phyloP scores from a whole-genome alignment of 257 asterid species.

The Nicotiana noctiflora region DNA sequence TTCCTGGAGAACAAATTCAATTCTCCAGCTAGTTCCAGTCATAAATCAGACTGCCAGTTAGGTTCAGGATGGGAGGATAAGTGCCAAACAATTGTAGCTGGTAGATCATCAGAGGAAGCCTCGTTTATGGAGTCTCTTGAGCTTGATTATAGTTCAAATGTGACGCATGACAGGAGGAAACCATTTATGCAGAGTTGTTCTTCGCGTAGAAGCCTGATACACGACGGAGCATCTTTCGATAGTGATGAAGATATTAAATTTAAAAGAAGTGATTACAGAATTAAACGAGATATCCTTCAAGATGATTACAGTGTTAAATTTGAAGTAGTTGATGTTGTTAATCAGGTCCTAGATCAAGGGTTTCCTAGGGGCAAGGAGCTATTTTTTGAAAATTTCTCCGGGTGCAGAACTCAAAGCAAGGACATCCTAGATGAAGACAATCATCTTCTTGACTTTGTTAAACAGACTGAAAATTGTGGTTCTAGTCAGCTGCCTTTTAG shows the following conservation, averaged over 20 bases:
- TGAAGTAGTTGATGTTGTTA: slow-evolving; percentile 26
- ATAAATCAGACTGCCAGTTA: slow-evolving; percentile 20
- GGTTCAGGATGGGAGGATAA: slow-evolving; percentile 32
- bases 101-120: slow-evolving; percentile 19
- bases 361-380: slow-evolving; percentile 21
- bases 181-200: slow-evolving; percentile 45
- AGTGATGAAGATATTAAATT: slow-evolving; percentile 32
- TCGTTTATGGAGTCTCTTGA: slow-evolving; percentile 26
- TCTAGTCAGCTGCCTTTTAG: slow-evolving; percentile 28
- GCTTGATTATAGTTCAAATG: slow-evolving; percentile 23
- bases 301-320: slow-evolving; percentile 22
- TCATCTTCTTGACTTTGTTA: slow-evolving; percentile 20
- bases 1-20: slow-evolving; percentile 16
- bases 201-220: slow-evolving; percentile 28
- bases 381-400: slow-evolving; percentile 32
- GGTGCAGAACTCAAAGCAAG: slow-evolving; percentile 28
- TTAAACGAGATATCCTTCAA: slow-evolving; percentile 24
- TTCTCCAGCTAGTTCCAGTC: slow-evolving; percentile 26
- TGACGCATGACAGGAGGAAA: slow-evolving; percentile 23
- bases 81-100: slow-evolving; percentile 24
- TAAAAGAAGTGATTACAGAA: slow-evolving; percentile 24
- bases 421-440: slow-evolving; percentile 16
- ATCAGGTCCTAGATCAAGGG: slow-evolving; percentile 22
- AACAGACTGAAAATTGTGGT: slow-evolving; percentile 20
- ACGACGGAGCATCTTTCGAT: slow-evolving; percentile 28